phyloP scores from a whole-genome alignment of 1,284 basidiomycete species.

The Trametes polyzona region DNA sequence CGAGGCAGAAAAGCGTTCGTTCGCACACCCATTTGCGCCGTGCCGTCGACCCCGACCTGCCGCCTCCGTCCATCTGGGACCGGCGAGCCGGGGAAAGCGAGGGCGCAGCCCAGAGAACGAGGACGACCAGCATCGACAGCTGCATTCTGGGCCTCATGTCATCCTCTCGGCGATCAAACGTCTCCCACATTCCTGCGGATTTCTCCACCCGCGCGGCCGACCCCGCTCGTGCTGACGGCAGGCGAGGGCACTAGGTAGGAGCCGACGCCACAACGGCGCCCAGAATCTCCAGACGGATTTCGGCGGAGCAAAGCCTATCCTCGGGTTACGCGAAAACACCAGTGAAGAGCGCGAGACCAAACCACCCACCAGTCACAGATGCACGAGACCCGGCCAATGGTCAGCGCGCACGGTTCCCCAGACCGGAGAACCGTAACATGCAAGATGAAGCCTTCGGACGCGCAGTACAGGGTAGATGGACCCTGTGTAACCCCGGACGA shows the following conservation, averaged over 20 bases:
- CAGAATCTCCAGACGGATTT: not conserved
- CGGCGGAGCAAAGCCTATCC: conserved; percentile 14
- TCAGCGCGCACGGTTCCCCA: not conserved
- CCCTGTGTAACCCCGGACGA: not conserved
- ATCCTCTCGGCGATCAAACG: conserved; percentile 27
- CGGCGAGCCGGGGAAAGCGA: conserved; percentile 3
- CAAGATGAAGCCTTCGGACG: not conserved
- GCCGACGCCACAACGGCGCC: not conserved
- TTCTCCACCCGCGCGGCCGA: conserved; percentile 3
- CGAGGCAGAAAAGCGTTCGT: not conserved
- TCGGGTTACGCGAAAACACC: not conserved
- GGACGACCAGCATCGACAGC: conserved; percentile 1
- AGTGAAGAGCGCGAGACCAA: not conserved
- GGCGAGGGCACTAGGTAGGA: not conserved
- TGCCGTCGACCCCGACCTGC: conserved; percentile 17
- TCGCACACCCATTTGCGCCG: conserved; percentile 5
- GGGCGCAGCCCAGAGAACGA: conserved; percentile 1
- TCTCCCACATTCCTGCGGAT: conserved; percentile 14
- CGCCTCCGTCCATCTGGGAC: conserved; percentile 6
- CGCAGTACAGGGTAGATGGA: not conserved
- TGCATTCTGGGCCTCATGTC: conserved; percentile 16
- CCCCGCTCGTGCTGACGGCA: not conserved
- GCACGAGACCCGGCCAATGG: not conserved
- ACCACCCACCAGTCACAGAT: not conserved
- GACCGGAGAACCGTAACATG: not conserved